Base-by-base conservation (phyloP, 805 yeast genomes). In the Metschnikowia similis region DNA sequence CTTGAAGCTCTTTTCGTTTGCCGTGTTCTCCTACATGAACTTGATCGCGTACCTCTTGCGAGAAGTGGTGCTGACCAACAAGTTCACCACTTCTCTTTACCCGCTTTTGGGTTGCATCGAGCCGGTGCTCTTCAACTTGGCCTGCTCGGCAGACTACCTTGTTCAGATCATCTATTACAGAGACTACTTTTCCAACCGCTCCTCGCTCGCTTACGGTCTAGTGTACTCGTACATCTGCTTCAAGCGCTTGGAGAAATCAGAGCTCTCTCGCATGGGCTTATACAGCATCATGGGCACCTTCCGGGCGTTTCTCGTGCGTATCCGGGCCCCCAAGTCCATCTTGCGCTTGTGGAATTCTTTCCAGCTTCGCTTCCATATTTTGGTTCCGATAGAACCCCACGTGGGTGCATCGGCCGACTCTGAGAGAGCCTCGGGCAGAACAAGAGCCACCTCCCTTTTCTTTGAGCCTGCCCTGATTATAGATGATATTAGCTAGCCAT, bases 1-100 rank as follows among this genome's bases (percentile, higher is more conserved):
- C 21, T 29, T 64, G 42, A 68, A 69, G 51, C 51, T 66, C 13
- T 31, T 64, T 5, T 60, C 72, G 6, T 62, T 63, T 37, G 53
- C 55, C 10, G 52, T 66, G 9, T 69, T 67, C 50, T 61, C 73
- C 2, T 52, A 56, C 45, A 60, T 65, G 55, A 69, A 67, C 52
- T 48, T 67, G 43, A 47, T 52, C 29, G 51, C 55, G 11, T 58
- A 49, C 35, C 40, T 65, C 10, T 44, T 56, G 40, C 56, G 49
- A 26, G 59, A 56, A 30, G 50, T 51, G 27, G 42, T 52, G 39
- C 47, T 49, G 6, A 46, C 53, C 1, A 52, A 43, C 34, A 45
- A 53, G 13, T 53, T 55, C 43, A 48, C 55, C 26, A 48, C 52
- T 28, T 47, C 57, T 3, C 45, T 56, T 13, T 49, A 48, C n/a